These are phyloP conservation scores for Cordyceps fumosorosea DNA, from an alignment of 2,329 filamentous ascomycete genomes.

Conservation along the genomic window DNA sequence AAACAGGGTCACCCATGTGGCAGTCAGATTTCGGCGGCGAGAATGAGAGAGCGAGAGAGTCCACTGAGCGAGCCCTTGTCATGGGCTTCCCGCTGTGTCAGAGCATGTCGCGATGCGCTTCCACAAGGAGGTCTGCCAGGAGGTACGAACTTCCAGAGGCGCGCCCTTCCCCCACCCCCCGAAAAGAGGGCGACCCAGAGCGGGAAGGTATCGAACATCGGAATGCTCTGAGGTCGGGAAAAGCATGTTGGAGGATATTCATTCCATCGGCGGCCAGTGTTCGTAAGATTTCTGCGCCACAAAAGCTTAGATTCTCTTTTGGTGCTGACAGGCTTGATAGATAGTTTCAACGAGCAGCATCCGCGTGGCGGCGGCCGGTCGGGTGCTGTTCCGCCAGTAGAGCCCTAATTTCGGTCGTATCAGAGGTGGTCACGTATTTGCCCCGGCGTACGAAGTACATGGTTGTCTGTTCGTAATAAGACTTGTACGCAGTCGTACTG, in stretches of 20 bases:
- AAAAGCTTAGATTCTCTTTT: background rate
- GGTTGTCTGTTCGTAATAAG: background rate
- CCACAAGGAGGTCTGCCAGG: too few relatives aligned
- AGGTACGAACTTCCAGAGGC: too few relatives aligned
- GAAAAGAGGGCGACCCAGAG: too few relatives aligned
- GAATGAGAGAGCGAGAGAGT: background rate
- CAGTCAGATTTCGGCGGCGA: slow-evolving; percentile 3
- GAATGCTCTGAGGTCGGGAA: too few relatives aligned
- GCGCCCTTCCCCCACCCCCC: too few relatives aligned
- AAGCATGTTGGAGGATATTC: too few relatives aligned
- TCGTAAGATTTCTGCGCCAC: background rate
- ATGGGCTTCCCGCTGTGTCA: background rate
- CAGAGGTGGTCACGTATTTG: too few relatives aligned
- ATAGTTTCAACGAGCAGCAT: background rate
- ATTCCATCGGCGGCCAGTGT: background rate
- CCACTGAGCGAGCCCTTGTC: too few relatives aligned
- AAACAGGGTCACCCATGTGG: slow-evolving; percentile 14
- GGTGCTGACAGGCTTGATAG: background rate
- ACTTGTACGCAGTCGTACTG: background rate
- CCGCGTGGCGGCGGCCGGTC: background rate
- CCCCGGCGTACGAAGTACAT: background rate
- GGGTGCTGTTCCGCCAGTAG: background rate
- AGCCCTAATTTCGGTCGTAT: background rate
- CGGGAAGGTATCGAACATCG: too few relatives aligned
- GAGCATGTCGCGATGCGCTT: background rate